Conservation (phyloP, 768 basidiomycete genomes). For the Rhodotorula kratochvilovae region DNA sequence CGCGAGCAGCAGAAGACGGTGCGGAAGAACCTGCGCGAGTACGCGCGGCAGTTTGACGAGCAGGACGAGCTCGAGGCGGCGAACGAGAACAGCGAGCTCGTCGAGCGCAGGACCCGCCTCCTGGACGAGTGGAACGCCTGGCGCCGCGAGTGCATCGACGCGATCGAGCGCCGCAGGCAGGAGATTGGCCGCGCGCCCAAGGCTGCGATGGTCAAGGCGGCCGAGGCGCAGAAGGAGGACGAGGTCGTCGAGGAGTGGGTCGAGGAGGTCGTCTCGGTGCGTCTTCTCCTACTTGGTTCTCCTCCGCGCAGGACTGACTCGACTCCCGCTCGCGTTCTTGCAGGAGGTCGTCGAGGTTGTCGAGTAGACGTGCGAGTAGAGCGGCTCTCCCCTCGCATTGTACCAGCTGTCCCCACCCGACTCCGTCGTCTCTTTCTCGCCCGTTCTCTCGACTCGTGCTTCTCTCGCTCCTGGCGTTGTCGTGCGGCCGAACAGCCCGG, state of each 20-base stretch:
- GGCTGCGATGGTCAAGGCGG: conserved; percentile 48
- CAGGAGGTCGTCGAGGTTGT: neutral
- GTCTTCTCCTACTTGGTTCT: neutral
- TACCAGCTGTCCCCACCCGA: neutral
- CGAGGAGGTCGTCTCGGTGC: conserved; percentile 55
- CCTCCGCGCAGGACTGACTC: neutral
- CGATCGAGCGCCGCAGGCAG: conserved; percentile 58
- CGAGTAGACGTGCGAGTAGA: neutral
- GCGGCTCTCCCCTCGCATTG: neutral
- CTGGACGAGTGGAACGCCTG: conserved; percentile 99
- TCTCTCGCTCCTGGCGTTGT: too few species aligned
- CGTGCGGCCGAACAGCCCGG: too few species aligned
- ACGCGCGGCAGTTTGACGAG: conserved; percentile 86
- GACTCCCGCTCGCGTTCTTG: neutral
- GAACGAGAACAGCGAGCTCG: conserved; percentile 86
- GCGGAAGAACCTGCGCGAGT: conserved; percentile 83
- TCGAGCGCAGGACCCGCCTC: conserved; percentile 80
- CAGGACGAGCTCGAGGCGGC: conserved; percentile 94
- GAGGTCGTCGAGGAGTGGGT: conserved; percentile 51
- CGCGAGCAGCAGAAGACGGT: conserved; percentile 83
- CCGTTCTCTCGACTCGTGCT: too few species aligned
- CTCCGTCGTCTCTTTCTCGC: too few species aligned
- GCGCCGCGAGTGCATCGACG: conserved; percentile 67
- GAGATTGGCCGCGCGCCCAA: conserved; percentile 46
- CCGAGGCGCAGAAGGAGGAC: conserved; percentile 70